Conservation (phyloP, 192 early-diverging fungal species). For the Entomortierella beljakovae region DNA sequence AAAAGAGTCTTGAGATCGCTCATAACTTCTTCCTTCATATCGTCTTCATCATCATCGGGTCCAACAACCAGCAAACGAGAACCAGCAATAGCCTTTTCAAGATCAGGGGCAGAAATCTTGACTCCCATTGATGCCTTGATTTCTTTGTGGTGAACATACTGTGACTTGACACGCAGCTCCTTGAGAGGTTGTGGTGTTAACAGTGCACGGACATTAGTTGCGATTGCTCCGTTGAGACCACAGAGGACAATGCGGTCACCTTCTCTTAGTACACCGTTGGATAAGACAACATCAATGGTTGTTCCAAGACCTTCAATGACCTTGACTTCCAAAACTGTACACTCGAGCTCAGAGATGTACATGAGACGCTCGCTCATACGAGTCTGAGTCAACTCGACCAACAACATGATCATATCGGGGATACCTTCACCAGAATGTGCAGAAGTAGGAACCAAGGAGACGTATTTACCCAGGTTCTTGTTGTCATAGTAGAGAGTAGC, state of each 20-base stretch:
- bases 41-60: constrained; percentile 96
- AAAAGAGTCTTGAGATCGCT: constrained; percentile 83
- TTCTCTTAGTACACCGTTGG: constrained; percentile 94
- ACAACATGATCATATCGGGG: constrained; percentile 94
- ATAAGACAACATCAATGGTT: constrained; percentile 96
- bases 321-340: constrained; percentile 99
- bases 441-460: constrained; percentile 97
- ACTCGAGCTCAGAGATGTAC: constrained; percentile 96
- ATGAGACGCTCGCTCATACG: constrained; percentile 95
- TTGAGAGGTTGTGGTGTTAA: constrained; percentile 99
- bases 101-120: constrained; percentile 93
- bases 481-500: constrained; percentile 94
- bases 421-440: constrained; percentile 99
- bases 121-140: constrained; percentile 98
- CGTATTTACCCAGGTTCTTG: constrained; percentile 93
- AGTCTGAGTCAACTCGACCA: constrained; percentile 92
- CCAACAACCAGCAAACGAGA: constrained; percentile 93
- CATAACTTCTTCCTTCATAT: constrained; percentile 96
- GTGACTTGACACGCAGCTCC: constrained; percentile 96
- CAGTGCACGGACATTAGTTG: constrained; percentile 91
- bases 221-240: constrained; percentile 94
- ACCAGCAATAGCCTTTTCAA: constrained; percentile 97
- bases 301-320: constrained; percentile 98
- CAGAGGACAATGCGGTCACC: constrained; percentile 97
- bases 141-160: constrained; percentile 95